Conservation (phyloP, 2,329 filamentous ascomycete genomes). For the Trichoderma hamatum region DNA sequence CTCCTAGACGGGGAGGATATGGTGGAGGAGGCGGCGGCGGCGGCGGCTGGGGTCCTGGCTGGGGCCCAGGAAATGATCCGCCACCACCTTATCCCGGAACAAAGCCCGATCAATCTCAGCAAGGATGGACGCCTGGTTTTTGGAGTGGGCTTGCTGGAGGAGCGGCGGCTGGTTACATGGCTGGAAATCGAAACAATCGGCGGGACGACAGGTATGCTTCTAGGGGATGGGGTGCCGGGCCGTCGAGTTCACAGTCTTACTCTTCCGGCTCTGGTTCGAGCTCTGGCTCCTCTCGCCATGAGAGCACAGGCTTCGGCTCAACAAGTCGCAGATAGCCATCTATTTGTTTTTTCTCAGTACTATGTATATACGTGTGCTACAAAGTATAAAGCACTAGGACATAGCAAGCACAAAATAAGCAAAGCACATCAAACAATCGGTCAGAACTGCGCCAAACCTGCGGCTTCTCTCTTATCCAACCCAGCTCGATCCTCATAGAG, state of each 20-base stretch:
- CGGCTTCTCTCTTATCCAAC: slow-evolving; percentile 29
- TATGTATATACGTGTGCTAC: background rate
- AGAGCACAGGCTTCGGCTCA: slow-evolving; percentile 74
- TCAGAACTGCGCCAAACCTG: slow-evolving; percentile 21
- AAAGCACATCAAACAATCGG: background rate
- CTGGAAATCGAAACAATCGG: slow-evolving; percentile 39
- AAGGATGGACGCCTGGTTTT: slow-evolving; percentile 69
- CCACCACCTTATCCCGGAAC: slow-evolving; percentile 52
- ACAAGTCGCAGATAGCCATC: slow-evolving; percentile 58
- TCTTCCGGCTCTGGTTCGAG: slow-evolving; percentile 32
- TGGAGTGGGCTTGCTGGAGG: slow-evolving; percentile 71
- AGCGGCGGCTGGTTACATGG: slow-evolving; percentile 68
- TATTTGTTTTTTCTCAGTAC: background rate
- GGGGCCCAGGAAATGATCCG: slow-evolving; percentile 52
- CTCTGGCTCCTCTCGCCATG: slow-evolving; percentile 53
- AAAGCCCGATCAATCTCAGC: slow-evolving; percentile 37
- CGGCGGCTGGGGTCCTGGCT: slow-evolving; percentile 45
- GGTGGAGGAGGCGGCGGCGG: slow-evolving; percentile 43
- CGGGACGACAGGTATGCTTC: slow-evolving; percentile 37
- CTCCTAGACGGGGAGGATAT: slow-evolving; percentile 29
- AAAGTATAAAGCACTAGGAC: background rate
- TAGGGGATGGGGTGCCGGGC: slow-evolving; percentile 34
- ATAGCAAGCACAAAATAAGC: background rate
- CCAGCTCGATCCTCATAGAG: slow-evolving; percentile 26
- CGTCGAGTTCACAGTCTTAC: slow-evolving; percentile 34